Conservation (phyloP, 2,329 filamentous ascomycete species). For the Lizonia empirigonia region DNA sequence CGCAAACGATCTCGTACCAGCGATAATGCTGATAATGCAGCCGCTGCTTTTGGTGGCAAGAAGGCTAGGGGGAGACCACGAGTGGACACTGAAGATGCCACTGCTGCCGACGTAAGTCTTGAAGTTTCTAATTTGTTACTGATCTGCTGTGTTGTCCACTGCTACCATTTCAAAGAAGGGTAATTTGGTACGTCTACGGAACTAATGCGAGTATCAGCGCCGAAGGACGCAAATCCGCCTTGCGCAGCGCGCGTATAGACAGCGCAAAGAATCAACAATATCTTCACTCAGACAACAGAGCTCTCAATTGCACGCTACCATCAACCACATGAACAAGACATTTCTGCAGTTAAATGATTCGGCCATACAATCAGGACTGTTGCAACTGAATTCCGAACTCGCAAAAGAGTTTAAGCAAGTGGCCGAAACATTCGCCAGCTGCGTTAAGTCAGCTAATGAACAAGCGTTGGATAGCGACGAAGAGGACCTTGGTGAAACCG, state of each 20-base stretch:
- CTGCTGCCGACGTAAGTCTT: slow-evolving; percentile 73
- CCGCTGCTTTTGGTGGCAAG: slow-evolving; percentile 42
- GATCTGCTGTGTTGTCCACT: no score
- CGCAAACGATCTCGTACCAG: slow-evolving; percentile 42
- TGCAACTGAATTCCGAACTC: slow-evolving; percentile 63
- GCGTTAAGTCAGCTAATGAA: slow-evolving; percentile 56
- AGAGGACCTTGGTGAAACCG: slow-evolving; percentile 43
- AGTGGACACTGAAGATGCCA: slow-evolving; percentile 77
- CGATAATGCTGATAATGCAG: slow-evolving; percentile 33
- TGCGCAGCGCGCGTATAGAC: slow-evolving; percentile 82
- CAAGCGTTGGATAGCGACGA: slow-evolving; percentile 36
- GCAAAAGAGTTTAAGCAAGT: slow-evolving; percentile 62
- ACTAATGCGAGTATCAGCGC: slow-evolving; percentile 57
- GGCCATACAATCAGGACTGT: slow-evolving; percentile 62
- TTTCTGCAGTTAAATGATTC: slow-evolving; percentile 72
- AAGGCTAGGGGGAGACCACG: slow-evolving; percentile 75
- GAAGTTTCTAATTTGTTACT: neutral
- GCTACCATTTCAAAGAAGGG: no score
- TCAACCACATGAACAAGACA: slow-evolving; percentile 74
- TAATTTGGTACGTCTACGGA: no score
- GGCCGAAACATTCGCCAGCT: slow-evolving; percentile 63
- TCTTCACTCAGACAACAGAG: slow-evolving; percentile 73
- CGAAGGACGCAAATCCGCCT: slow-evolving; percentile 86
- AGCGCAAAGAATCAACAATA: slow-evolving; percentile 83
- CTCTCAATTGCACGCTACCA: slow-evolving; percentile 68